Percentiles rank a stretch among this genome's conserved stretches.
These are phyloP conservation scores for Cornus controversa DNA, from an alignment of 148 eudicot genomes.

Conservation along the genomic window DNA sequence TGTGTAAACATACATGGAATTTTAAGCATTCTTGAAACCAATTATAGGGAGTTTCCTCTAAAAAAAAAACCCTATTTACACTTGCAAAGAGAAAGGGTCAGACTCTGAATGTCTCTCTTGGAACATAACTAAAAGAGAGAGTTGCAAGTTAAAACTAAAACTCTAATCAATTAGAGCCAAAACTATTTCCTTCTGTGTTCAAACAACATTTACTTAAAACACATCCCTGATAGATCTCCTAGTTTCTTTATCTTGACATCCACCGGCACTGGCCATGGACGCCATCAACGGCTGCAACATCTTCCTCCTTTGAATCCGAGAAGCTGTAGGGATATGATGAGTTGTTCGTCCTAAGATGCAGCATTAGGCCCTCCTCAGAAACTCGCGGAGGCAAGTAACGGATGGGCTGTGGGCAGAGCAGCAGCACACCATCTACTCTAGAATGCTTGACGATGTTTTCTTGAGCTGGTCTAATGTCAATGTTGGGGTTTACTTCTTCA, in stretches of 20 bases:
- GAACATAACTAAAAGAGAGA: too few species aligned
- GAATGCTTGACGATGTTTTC: neutral
- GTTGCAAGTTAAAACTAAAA: too few species aligned
- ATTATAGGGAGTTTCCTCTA: too few species aligned
- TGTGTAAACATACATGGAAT: too few species aligned
- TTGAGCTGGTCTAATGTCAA: neutral
- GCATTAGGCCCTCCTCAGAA: neutral
- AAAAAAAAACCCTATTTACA: too few species aligned
- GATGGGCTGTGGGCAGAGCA: neutral
- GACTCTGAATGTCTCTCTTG: too few species aligned
- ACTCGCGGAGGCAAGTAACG: neutral
- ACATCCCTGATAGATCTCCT: neutral
- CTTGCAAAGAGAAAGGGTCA: too few species aligned
- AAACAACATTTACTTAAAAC: too few species aligned
- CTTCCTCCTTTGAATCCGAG: neutral
- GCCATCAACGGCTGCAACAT: neutral
- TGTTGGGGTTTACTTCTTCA: neutral
- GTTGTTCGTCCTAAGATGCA: neutral
- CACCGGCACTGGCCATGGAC: neutral
- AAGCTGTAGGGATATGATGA: neutral
- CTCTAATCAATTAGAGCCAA: too few species aligned
- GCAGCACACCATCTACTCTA: neutral
- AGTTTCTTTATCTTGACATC: neutral
- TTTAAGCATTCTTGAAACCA: too few species aligned
- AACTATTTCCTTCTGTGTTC: too few species aligned